Conservation (phyloP, 495 filamentous ascomycete genomes). For the Letharia columbiana region DNA sequence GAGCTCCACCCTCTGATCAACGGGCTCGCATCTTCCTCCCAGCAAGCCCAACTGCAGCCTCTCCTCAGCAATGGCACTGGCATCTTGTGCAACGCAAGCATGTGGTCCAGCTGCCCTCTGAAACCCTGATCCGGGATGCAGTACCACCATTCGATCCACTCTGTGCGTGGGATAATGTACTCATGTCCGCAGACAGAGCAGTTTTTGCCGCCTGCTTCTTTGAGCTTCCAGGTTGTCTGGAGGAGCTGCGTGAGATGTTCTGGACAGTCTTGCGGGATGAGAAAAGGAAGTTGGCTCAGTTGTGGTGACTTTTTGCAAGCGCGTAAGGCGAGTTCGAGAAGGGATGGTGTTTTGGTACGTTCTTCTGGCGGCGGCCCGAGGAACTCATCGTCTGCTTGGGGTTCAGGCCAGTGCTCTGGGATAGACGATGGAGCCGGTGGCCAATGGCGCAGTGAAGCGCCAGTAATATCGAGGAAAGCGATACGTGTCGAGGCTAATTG, state of each 20-base stretch:
- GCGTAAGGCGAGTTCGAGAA: constrained; percentile 53
- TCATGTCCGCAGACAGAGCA: constrained; percentile 53
- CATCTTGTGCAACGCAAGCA: neutral
- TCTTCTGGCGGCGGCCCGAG: constrained; percentile 10
- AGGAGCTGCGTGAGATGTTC: constrained; percentile 36
- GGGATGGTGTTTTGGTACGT: constrained; percentile 37
- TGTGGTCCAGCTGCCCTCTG: neutral
- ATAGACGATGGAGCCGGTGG: constrained; percentile 17
- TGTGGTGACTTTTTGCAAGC: constrained; percentile 36
- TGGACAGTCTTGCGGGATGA: constrained; percentile 39
- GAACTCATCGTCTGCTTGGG: neutral
- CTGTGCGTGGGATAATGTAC: constrained; percentile 51
- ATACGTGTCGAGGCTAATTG: constrained; percentile 41
- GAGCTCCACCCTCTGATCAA: constrained; percentile 11
- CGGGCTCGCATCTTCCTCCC: neutral
- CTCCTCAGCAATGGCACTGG: constrained; percentile 12
- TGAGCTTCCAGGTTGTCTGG: constrained; percentile 35
- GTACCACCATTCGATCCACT: constrained; percentile 74
- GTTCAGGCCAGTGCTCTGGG: constrained; percentile 13
- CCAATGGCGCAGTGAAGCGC: constrained; percentile 25
- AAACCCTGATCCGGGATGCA: constrained; percentile 14
- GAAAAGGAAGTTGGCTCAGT: constrained; percentile 34
- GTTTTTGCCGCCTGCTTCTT: constrained; percentile 41
- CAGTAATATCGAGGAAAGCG: constrained; percentile 39
- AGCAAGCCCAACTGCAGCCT: constrained; percentile 18